Evolutionary conservation across 169 alveolate genomes (phyloP).

Genomic region (Cryptosporidium canis): DNA sequence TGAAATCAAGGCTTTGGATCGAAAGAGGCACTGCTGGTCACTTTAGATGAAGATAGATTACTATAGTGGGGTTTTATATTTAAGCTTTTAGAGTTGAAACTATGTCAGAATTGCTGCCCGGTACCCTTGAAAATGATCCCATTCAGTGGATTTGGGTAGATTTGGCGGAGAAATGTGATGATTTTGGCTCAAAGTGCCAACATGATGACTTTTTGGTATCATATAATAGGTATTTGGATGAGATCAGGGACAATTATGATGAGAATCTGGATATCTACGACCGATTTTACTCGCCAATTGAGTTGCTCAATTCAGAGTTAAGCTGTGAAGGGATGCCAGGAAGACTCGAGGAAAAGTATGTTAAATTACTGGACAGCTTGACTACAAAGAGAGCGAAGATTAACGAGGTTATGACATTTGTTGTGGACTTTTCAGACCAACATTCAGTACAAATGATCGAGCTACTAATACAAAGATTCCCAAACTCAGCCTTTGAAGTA

Average conservation of each 20-base stretch:
- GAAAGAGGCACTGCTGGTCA: not conserved
- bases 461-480: constrained; percentile 3
- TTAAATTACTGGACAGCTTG: not conserved
- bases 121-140: constrained; percentile 49
- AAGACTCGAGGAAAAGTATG: not conserved
- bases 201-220: not conserved
- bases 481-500: constrained; percentile 1
- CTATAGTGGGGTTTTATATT: not conserved
- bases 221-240: not conserved
- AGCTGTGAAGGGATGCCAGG: constrained; percentile 15
- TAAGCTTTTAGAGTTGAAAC: not conserved
- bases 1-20: not conserved
- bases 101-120: not conserved
- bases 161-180: not conserved
- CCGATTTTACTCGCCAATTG: constrained; percentile 2
- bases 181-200: not conserved
- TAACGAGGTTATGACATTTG: constrained; percentile 36
- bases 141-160: constrained; percentile 42
- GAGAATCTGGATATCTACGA: not conserved
- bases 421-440: constrained; percentile 18
- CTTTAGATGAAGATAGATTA: not conserved
- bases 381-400: constrained; percentile 25
- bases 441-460: constrained; percentile 54
- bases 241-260: not conserved
- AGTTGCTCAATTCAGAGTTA: not conserved